A percentile compares a stretch with the other conserved stretches of the same genome.
Conservation (phyloP, 2,329 filamentous ascomycete species). For the Neonectria magnoliae region DNA sequence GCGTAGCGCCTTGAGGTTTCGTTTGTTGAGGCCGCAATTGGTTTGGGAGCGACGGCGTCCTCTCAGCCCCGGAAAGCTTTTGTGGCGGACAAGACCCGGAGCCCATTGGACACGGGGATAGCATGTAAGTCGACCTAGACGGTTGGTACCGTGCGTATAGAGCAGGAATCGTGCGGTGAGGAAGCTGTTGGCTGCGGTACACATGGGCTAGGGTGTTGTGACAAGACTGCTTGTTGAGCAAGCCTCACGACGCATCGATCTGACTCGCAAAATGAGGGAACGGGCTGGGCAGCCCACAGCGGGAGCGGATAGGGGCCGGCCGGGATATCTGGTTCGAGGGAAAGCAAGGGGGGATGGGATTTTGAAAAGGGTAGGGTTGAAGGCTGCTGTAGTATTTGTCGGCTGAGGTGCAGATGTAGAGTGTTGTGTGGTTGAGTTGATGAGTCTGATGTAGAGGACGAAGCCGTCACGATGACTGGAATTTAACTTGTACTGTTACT, state of each 20-base stretch:
- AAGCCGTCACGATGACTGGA: no score
- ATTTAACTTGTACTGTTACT: background rate
- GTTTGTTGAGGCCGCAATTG: background rate
- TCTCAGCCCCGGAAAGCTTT: background rate
- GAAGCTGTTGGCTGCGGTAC: background rate
- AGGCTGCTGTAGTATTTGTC: no score
- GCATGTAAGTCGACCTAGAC: background rate
- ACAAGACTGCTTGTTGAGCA: background rate
- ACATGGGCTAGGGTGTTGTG: background rate
- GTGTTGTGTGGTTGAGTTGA: background rate
- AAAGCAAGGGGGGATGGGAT: background rate
- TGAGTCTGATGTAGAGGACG: no score
- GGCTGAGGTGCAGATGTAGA: background rate
- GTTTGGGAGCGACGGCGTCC: background rate
- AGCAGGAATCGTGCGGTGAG: no score
- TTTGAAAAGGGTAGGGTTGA: no score
- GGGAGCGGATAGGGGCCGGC: slow-evolving; percentile 10
- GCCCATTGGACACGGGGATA: no score
- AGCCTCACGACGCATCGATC: background rate
- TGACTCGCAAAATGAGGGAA: slow-evolving; percentile 17
- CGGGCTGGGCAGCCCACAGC: background rate
- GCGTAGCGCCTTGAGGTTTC: background rate
- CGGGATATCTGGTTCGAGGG: background rate
- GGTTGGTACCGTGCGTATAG: background rate
- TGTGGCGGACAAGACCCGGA: background rate